Evolutionary conservation across 768 basidiomycete species (phyloP).

Genomic region (Trametes sanguinea): DNA sequence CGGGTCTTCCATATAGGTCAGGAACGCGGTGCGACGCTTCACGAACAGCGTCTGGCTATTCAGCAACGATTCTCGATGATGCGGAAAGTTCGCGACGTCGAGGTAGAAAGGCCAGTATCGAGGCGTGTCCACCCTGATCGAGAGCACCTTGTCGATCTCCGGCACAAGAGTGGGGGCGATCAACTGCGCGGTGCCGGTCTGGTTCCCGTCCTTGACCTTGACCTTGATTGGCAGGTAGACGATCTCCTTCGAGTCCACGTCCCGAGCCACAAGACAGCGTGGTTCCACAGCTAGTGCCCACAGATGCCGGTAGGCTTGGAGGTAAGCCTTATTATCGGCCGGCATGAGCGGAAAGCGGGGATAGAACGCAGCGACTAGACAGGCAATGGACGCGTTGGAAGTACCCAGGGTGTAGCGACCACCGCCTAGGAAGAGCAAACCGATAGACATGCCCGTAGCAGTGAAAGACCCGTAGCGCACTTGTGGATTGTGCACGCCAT

Average conservation of each 20-base stretch:
- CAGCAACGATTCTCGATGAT: constrained; percentile 70
- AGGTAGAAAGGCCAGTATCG: constrained; percentile 95
- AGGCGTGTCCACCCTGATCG: constrained; percentile 89
- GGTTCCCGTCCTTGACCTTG: constrained; percentile 66
- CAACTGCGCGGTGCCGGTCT: constrained; percentile 68
- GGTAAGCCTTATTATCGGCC: constrained; percentile 85
- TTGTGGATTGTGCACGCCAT: constrained; percentile 76
- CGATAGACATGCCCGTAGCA: constrained; percentile 87
- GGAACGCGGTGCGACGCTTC: constrained; percentile 87
- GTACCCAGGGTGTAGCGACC: constrained; percentile 92
- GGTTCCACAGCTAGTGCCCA: constrained; percentile 98
- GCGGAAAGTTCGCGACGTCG: constrained; percentile 66
- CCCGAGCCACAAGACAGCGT: constrained; percentile 85
- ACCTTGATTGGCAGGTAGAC: constrained; percentile 94
- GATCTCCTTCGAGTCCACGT: constrained; percentile 88
- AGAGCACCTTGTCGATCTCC: constrained; percentile 77
- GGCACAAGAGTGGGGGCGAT: constrained; percentile 94
- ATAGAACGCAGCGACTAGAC: constrained; percentile 88
- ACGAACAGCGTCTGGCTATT: constrained; percentile 85
- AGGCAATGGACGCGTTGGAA: constrained; percentile 89
- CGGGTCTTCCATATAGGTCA: constrained; percentile 93
- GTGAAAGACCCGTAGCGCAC: constrained; percentile 88
- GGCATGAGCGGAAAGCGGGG: constrained; percentile 81
- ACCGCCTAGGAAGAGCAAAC: constrained; percentile 89
- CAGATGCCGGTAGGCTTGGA: constrained; percentile 91